phyloP scores from a whole-genome alignment of 2,329 filamentous ascomycete species.

The Parascedosporium putredinis region DNA sequence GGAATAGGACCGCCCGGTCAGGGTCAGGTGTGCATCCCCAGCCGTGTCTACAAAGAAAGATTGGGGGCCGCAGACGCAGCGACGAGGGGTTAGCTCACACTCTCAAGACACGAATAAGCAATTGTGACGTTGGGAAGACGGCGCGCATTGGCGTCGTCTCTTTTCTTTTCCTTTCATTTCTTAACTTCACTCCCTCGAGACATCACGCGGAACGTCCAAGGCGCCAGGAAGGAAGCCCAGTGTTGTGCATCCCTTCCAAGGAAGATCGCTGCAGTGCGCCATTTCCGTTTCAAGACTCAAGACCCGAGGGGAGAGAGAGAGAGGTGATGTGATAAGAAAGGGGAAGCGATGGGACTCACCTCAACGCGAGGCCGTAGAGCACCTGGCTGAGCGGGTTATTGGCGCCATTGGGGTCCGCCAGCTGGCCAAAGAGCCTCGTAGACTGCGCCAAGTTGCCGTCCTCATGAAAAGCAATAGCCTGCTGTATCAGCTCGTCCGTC shows the following conservation, averaged over 20 bases:
- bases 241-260: no score
- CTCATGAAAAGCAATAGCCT: slow-evolving; percentile 92
- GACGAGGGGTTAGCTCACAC: background rate
- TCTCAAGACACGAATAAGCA: no score
- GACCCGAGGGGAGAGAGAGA: no score
- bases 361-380: slow-evolving; percentile 81
- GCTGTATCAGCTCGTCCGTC: slow-evolving; percentile 68
- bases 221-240: no score
- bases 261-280: no score
- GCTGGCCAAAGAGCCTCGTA: slow-evolving; percentile 71
- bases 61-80: background rate
- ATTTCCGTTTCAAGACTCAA: no score
- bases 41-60: slow-evolving; percentile 60
- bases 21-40: slow-evolving; percentile 78
- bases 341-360: slow-evolving; percentile 41
- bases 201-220: no score
- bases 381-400: slow-evolving; percentile 96
- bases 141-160: no score
- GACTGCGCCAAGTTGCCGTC: slow-evolving; percentile 66
- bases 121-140: no score
- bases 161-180: no score
- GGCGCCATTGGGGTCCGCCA: slow-evolving; percentile 73
- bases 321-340: no score
- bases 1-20: slow-evolving; percentile 66
- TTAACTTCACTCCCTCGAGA: no score